A percentile compares a stretch with the other conserved stretches of the same genome.
Conservation (phyloP, 768 basidiomycete genomes). For the Lentinula aciculospora region DNA sequence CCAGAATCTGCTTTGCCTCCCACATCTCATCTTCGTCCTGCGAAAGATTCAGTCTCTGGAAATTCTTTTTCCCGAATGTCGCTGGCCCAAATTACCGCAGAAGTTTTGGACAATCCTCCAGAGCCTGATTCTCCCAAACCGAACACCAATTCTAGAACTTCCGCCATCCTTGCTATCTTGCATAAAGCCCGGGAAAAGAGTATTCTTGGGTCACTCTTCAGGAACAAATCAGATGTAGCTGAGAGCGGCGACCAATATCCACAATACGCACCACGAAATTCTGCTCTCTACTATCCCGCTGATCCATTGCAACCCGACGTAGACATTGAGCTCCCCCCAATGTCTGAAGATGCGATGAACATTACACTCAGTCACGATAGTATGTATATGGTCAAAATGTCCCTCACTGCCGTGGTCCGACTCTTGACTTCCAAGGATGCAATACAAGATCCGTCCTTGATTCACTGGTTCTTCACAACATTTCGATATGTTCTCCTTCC, state of each 20-base stretch:
- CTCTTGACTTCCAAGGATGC: conserved; percentile 24
- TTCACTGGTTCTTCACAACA: conserved; percentile 46
- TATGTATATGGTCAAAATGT: background rate
- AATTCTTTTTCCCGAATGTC: background rate
- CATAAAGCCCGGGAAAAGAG: background rate
- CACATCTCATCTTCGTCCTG: background rate
- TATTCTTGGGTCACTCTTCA: background rate
- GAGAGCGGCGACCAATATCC: conserved; percentile 6
- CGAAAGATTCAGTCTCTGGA: background rate
- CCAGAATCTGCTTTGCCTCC: background rate
- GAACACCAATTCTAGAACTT: background rate
- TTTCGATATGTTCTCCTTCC: conserved; percentile 53
- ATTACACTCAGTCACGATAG: background rate
- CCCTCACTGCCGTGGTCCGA: conserved; percentile 14
- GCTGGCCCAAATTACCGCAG: background rate
- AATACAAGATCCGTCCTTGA: conserved; percentile 29
- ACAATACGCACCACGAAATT: conserved; percentile 20
- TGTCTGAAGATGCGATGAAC: conserved; percentile 5
- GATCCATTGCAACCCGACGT: conserved; percentile 20
- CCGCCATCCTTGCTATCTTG: background rate
- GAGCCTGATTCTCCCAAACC: background rate
- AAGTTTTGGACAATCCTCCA: background rate
- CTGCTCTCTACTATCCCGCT: conserved; percentile 18
- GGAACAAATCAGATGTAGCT: background rate
- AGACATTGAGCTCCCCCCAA: conserved; percentile 8